Evolutionary conservation across 768 basidiomycete species (phyloP).

Genomic region (Lactifluus subvellereus): DNA sequence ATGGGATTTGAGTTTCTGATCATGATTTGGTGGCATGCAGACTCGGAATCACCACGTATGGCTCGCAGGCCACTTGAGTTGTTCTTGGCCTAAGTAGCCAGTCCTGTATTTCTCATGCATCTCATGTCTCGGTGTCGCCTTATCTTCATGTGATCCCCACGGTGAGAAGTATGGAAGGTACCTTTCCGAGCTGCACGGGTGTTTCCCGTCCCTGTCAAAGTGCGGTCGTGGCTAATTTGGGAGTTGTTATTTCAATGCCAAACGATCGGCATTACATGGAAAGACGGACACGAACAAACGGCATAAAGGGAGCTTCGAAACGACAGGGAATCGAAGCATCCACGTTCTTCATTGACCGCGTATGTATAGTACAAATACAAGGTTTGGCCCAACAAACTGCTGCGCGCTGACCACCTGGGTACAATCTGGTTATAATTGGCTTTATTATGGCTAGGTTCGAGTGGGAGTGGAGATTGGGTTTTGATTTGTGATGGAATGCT

Average conservation of each 20-base stretch:
- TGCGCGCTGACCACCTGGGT: not conserved
- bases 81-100: too few species aligned
- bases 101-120: too few species aligned
- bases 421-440: constrained; percentile 9
- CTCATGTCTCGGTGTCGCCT: too few species aligned
- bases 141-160: too few species aligned
- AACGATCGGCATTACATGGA: not conserved
- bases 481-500: constrained; percentile 9
- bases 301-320: constrained; percentile 2
- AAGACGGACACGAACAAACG: not conserved
- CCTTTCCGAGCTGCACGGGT: not conserved
- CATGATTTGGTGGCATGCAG: too few species aligned
- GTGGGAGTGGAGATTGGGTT: not conserved
- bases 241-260: not conserved
- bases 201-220: not conserved
- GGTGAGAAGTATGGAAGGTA: not conserved
- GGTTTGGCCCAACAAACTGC: not conserved
- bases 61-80: too few species aligned
- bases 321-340: not conserved
- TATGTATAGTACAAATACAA: constrained; percentile 16
- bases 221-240: not conserved
- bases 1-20: too few species aligned
- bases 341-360: not conserved
- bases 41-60: too few species aligned
- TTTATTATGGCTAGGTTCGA: not conserved